These are phyloP conservation scores for Pseudogymnoascus pannorum DNA, from an alignment of 2,329 filamentous ascomycete species.

Conservation along the genomic window DNA sequence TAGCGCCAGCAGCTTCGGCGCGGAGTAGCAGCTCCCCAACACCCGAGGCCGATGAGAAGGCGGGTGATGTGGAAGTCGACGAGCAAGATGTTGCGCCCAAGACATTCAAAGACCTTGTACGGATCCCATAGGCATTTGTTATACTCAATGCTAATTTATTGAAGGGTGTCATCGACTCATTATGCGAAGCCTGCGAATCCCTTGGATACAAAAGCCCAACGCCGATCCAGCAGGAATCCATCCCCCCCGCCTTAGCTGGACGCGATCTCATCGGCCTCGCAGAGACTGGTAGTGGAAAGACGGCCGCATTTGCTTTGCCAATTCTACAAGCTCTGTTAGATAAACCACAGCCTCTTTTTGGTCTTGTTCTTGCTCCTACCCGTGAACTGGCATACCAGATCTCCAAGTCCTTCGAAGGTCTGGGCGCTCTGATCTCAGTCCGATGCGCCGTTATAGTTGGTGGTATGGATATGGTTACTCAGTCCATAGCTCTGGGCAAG, in stretches of 20 bases:
- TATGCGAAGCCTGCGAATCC: conserved; percentile 80
- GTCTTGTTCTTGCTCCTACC: conserved; percentile 86
- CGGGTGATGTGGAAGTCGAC: conserved; percentile 18
- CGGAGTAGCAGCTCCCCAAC: conserved; percentile 20
- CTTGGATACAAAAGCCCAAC: conserved; percentile 82
- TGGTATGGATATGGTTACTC: conserved; percentile 91
- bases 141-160: conserved; percentile 8
- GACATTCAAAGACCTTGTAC: conserved; percentile 42
- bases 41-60: conserved; percentile 18
- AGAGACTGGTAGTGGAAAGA: conserved; percentile 94
- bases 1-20: conserved; percentile 13
- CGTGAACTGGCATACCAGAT: conserved; percentile 92
- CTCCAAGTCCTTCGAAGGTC: conserved; percentile 74
- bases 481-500: conserved; percentile 87
- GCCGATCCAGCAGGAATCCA: conserved; percentile 79
- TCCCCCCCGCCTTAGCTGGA: conserved; percentile 70
- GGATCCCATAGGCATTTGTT: neutral
- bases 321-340: conserved; percentile 70
- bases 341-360: conserved; percentile 77
- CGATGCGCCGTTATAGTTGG: conserved; percentile 81
- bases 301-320: conserved; percentile 86
- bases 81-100: conserved; percentile 26
- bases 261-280: conserved; percentile 89
- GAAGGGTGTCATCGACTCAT: conserved; percentile 72
- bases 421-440: conserved; percentile 82